phyloP scores from a whole-genome alignment of 163 green algal genomes.

The Prototheca wickerhamii region DNA sequence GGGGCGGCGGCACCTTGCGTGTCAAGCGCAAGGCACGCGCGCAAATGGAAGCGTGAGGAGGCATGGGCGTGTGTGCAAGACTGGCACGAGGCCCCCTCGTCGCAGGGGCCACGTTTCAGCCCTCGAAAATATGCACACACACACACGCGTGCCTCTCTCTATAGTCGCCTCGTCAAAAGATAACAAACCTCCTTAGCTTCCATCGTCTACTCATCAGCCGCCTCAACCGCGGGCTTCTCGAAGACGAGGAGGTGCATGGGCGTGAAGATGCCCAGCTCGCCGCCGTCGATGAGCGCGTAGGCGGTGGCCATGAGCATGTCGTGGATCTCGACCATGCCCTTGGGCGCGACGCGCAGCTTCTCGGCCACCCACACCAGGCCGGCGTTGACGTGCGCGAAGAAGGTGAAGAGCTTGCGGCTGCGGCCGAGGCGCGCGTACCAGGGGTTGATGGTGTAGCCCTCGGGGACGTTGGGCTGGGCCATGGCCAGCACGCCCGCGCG shows the following conservation, averaged over 20 bases:
- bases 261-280: conserved; percentile 88
- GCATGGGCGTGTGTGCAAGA: too few relatives aligned
- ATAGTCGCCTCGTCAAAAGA: too few relatives aligned
- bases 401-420: conserved; percentile 27
- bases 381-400: conserved; percentile 58
- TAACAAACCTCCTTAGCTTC: background rate
- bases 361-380: conserved; percentile 60
- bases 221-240: conserved; percentile 60
- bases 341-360: conserved; percentile 67
- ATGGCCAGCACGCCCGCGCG: background rate
- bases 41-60: too few relatives aligned
- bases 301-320: conserved; percentile 83
- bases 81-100: too few relatives aligned
- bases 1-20: too few relatives aligned
- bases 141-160: too few relatives aligned
- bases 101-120: too few relatives aligned
- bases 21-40: too few relatives aligned
- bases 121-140: too few relatives aligned
- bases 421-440: conserved; percentile 49
- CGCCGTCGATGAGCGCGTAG: conserved; percentile 67
- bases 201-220: background rate
- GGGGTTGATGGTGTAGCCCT: conserved; percentile 14
- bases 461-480: background rate
- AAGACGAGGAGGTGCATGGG: conserved; percentile 97
- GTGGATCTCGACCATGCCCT: conserved; percentile 86